Base-by-base conservation (phyloP, 2,329 filamentous ascomycete species). In the Sclerotinia minor region DNA sequence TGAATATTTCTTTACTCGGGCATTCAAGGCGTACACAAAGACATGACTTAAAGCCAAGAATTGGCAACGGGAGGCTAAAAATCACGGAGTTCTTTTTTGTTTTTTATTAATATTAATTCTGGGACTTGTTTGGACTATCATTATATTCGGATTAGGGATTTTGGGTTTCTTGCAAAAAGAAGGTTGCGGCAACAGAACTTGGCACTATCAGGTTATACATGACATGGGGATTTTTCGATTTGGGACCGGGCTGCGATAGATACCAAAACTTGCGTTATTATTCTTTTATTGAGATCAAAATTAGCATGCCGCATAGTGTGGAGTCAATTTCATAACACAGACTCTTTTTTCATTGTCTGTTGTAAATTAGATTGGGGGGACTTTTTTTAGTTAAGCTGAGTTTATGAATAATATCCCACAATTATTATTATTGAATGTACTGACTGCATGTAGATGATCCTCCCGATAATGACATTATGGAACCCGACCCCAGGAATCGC, bases 191-290 rank as follows among this genome's bases (percentile, higher is more conserved):
- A 41, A 38, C 21, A 35, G 17, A 13, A 61, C 5, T 26, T 15
- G 9, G 59, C 32, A 38, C 50, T 41, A 50, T 50, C 5, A 8
- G 59, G 45, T 38, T 32, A 32, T 7, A 6, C 21, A 38, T 38
- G 59, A 21, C 15, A 50, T 26, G 45, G 45, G 45, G 21, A 8
- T 5, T 32, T 38, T 50, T 52, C 45, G 45, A 41, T 52, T 63
- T 50, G 45, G 59, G 59, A 21, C 50, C 38, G 45, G 38, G 41
- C 24, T 41, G 58, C 58, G 38, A 63, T n/a, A 50, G 45, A 50
- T 63, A 50, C 59, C 59, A 63, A 5, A 13, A 41, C 21, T 52
- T 50, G 59, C 29, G 15, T 38, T 50, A 9, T 61, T 9, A 35
- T 35, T 35, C 35, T 35, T 35, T 49, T 8, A 11, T 11, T 50